These are phyloP conservation scores for Aspergillus bombycis DNA, from an alignment of 2,329 filamentous ascomycete genomes.

Conservation along the genomic window DNA sequence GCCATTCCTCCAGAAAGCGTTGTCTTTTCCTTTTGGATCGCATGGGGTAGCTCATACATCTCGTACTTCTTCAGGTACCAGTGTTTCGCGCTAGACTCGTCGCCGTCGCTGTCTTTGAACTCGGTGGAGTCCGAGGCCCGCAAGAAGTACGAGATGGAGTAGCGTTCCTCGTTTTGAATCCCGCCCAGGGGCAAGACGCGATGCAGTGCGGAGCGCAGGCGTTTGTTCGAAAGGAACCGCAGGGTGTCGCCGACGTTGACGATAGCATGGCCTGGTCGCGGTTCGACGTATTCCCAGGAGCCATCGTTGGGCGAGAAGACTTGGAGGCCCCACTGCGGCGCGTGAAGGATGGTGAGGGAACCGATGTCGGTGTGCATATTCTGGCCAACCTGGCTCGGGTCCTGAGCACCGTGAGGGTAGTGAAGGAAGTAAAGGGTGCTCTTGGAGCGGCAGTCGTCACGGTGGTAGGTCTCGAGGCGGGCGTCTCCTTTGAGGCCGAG, in stretches of 20 bases:
- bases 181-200: neutral
- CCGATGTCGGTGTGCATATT: constrained; percentile 35
- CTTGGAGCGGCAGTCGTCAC: constrained; percentile 14
- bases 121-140: neutral
- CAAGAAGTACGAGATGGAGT: neutral
- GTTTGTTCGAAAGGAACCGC: constrained; percentile 11
- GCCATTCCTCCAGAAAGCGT: neutral
- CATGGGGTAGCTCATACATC: neutral
- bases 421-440: constrained; percentile 19
- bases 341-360: constrained; percentile 32
- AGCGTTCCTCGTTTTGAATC: neutral
- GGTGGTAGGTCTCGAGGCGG: constrained; percentile 10
- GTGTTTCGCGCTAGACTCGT: neutral
- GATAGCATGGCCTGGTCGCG: constrained; percentile 12
- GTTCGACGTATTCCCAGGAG: constrained; percentile 12
- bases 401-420: constrained; percentile 13
- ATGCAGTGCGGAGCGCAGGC: constrained; percentile 12
- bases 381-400: constrained; percentile 22
- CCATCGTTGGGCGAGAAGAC: constrained; percentile 12
- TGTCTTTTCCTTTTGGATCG: neutral
- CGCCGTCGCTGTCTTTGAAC: neutral
- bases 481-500: neutral
- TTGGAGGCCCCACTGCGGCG: constrained; percentile 36
- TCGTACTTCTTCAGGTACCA: neutral
- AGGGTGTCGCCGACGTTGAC: constrained; percentile 20